These are phyloP conservation scores for Ensete ventricosum DNA, from an alignment of 176 grass and related monocot genomes.

Conservation along the genomic window DNA sequence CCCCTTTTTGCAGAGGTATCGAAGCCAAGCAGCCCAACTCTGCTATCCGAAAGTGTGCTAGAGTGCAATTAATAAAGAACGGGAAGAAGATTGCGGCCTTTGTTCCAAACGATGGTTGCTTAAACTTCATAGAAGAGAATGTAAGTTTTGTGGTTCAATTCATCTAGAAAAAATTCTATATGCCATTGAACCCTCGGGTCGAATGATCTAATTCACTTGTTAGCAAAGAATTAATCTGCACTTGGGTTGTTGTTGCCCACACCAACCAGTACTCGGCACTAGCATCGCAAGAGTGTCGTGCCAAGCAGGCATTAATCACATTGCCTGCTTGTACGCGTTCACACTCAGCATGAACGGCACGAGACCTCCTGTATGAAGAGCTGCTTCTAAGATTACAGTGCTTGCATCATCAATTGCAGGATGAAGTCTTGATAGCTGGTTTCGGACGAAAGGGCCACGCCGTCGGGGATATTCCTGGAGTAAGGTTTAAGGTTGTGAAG, in stretches of 20 bases:
- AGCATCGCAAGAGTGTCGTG: too few relatives aligned
- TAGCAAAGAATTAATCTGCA: too few relatives aligned
- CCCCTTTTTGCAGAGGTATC: constrained; percentile 3
- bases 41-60: constrained; percentile 16
- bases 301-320: too few relatives aligned
- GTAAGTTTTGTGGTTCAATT: background rate
- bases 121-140: constrained; percentile 14
- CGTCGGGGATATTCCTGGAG: constrained; percentile 14
- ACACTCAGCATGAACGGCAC: too few relatives aligned
- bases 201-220: background rate
- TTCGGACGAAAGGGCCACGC: background rate
- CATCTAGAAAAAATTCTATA: background rate
- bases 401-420: background rate
- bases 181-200: background rate
- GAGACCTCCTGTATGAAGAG: too few relatives aligned
- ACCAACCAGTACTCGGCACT: too few relatives aligned
- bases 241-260: too few relatives aligned
- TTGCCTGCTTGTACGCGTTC: too few relatives aligned
- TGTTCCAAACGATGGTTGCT: background rate
- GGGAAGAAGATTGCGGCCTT: constrained; percentile 9
- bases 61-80: constrained; percentile 17
- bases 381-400: too few relatives aligned
- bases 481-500: constrained; percentile 17
- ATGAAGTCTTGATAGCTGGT: constrained; percentile 14
- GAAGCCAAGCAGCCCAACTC: constrained; percentile 19